Percentiles rank a stretch among this genome's conserved stretches.
Evolutionary conservation across 768 basidiomycete genomes (phyloP).

Genomic region (Suillus spraguei): DNA sequence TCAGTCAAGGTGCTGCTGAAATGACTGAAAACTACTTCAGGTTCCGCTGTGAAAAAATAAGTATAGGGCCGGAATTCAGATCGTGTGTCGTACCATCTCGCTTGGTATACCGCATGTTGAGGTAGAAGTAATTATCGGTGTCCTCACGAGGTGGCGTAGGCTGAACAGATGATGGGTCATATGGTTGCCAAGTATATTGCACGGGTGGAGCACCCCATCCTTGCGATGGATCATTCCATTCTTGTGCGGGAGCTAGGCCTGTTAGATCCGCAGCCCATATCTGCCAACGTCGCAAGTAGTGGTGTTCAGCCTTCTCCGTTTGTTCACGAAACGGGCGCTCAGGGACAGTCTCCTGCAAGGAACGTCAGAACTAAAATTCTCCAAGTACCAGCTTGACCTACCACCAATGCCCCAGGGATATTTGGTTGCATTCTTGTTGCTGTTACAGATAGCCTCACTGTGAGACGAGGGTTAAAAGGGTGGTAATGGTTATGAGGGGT

Average conservation of each 20-base stretch:
- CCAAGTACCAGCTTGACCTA: background rate
- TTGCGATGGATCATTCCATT: background rate
- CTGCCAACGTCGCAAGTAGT: constrained; percentile 12
- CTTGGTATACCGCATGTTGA: constrained; percentile 15
- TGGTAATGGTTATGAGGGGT: background rate
- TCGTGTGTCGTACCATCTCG: background rate
- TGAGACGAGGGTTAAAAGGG: background rate
- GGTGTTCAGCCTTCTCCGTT: constrained; percentile 11
- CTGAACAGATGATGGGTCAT: constrained; percentile 18
- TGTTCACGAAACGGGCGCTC: background rate
- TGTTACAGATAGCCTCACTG: background rate
- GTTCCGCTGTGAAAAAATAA: constrained; percentile 13
- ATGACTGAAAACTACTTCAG: constrained; percentile 18
- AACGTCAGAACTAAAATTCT: background rate
- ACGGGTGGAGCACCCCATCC: background rate
- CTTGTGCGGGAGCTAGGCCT: background rate
- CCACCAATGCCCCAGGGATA: constrained; percentile 3
- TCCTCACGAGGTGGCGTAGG: constrained; percentile 18
- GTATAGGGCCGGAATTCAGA: background rate
- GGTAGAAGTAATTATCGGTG: constrained; percentile 23
- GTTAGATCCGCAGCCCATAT: constrained; percentile 5
- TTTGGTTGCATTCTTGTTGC: background rate
- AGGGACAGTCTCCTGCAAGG: background rate
- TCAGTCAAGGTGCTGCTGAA: constrained; percentile 23
- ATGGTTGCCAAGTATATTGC: constrained; percentile 18